A percentile compares a stretch with the other conserved stretches of the same genome.
phyloP scores from a whole-genome alignment of 495 filamentous ascomycete species.

The Hypoxylon lenormandii region DNA sequence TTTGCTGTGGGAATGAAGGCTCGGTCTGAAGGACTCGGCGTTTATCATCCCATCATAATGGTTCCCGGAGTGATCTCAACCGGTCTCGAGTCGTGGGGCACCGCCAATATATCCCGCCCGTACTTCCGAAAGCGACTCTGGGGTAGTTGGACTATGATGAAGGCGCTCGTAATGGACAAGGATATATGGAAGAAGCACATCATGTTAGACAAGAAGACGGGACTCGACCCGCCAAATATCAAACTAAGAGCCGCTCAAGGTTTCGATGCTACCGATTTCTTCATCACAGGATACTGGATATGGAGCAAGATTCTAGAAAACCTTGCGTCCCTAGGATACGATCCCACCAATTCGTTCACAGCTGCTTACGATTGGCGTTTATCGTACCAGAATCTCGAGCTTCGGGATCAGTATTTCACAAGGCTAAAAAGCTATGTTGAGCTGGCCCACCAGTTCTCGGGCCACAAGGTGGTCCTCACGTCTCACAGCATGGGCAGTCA shows the following conservation, averaged over 20 bases:
- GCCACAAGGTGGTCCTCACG: slow-evolving; percentile 84
- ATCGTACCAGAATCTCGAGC: slow-evolving; percentile 88
- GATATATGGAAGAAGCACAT: slow-evolving; percentile 94
- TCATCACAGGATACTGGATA: slow-evolving; percentile 92
- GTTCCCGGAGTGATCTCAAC: slow-evolving; percentile 97
- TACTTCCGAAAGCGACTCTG: slow-evolving; percentile 95
- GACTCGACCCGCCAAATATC: slow-evolving; percentile 89
- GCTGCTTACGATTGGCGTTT: slow-evolving; percentile 98
- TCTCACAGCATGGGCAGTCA: slow-evolving; percentile 98
- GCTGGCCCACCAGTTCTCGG: slow-evolving; percentile 72
- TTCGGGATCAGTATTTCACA: slow-evolving; percentile 92
- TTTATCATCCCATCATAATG: slow-evolving; percentile 92
- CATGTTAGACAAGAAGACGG: slow-evolving; percentile 92
- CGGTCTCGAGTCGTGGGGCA: slow-evolving; percentile 96
- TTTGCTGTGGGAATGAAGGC: slow-evolving; percentile 89
- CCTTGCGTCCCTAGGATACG: slow-evolving; percentile 92
- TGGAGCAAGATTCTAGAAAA: slow-evolving; percentile 99
- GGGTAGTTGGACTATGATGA: slow-evolving; percentile 99
- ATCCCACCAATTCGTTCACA: slow-evolving; percentile 93
- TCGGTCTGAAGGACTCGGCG: slow-evolving; percentile 82
- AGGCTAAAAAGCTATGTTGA: slow-evolving; percentile 90
- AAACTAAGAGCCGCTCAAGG: slow-evolving; percentile 95
- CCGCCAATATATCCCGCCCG: slow-evolving; percentile 77
- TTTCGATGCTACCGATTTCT: slow-evolving; percentile 98
- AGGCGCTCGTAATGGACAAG: slow-evolving; percentile 90